Evolutionary conservation across 83 land plant genomes (phyloP).

Genomic region (Thuja plicata): DNA sequence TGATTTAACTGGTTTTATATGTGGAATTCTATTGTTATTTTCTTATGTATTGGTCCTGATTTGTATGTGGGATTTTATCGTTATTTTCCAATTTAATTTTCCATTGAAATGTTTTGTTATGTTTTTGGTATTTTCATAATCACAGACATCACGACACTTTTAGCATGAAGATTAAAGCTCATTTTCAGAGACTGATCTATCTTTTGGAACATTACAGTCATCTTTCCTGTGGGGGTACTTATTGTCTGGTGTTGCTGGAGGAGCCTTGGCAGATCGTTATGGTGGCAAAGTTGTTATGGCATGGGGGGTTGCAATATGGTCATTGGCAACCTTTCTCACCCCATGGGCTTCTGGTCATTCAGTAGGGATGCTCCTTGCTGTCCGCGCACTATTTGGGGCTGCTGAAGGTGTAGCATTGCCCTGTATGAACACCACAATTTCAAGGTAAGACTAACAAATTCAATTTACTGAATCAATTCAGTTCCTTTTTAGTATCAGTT

Average conservation of each 20-base stretch:
- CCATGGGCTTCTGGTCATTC: slow-evolving; percentile 94
- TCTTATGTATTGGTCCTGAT: too few relatives aligned
- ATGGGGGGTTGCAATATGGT: slow-evolving; percentile 87
- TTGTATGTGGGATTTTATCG: too few relatives aligned
- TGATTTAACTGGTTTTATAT: too few relatives aligned
- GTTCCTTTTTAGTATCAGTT: background rate
- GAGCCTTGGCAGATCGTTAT: slow-evolving; percentile 82
- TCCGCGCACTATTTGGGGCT: slow-evolving; percentile 85
- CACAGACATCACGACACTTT: background rate
- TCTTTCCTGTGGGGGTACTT: slow-evolving; percentile 99
- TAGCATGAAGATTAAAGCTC: background rate
- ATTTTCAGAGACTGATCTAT: background rate
- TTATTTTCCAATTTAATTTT: too few relatives aligned
- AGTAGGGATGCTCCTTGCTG: slow-evolving; percentile 56
- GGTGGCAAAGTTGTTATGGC: slow-evolving; percentile 92
- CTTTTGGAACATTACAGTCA: slow-evolving; percentile 53
- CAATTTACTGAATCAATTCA: background rate
- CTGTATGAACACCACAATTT: slow-evolving; percentile 85
- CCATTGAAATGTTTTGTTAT: background rate
- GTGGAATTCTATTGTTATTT: too few relatives aligned
- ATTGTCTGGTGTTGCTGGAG: slow-evolving; percentile 84
- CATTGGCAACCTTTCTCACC: slow-evolving; percentile 78
- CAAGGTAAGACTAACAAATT: slow-evolving; percentile 41
- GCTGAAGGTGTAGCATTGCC: slow-evolving; percentile 98
- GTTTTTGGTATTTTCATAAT: background rate